phyloP scores from a whole-genome alignment of 75 land plant genomes.

The Adiantum capillusveneris region DNA sequence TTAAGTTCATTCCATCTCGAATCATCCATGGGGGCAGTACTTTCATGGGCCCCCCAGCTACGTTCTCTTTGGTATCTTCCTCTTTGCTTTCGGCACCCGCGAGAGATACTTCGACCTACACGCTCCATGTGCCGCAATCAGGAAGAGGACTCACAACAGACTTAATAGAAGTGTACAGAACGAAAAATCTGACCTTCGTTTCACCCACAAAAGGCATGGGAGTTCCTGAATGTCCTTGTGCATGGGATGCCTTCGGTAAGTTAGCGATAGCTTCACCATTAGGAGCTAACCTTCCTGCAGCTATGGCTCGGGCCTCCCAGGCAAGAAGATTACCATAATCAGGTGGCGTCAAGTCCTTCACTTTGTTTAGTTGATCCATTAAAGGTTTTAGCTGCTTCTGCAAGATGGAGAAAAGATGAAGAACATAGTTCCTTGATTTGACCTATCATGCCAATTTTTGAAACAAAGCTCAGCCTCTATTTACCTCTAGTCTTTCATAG shows the following conservation, averaged over 20 bases:
- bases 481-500: constrained; percentile 76
- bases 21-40: too few relatives aligned
- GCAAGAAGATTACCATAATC: constrained; percentile 74
- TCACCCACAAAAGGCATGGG: constrained; percentile 92
- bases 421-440: too few relatives aligned
- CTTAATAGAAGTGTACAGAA: not conserved
- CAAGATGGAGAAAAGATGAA: constrained; percentile 19
- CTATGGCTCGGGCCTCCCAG: constrained; percentile 78
- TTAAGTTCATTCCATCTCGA: too few relatives aligned
- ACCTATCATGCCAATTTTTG: too few relatives aligned
- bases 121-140: constrained; percentile 3
- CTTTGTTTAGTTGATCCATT: constrained; percentile 57
- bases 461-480: constrained; percentile 74
- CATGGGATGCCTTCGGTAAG: constrained; percentile 61
- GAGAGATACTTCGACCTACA: constrained; percentile 85
- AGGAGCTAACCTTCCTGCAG: constrained; percentile 35
- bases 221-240: constrained; percentile 60
- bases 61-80: too few relatives aligned
- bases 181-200: constrained; percentile 42
- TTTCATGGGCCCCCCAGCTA: too few relatives aligned
- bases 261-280: constrained; percentile 34
- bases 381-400: constrained; percentile 85
- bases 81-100: constrained; percentile 56
- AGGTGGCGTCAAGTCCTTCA: constrained; percentile 74
- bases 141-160: not conserved